phyloP scores from a whole-genome alignment of 2,329 filamentous ascomycete genomes.

The Zalaria sp. region DNA sequence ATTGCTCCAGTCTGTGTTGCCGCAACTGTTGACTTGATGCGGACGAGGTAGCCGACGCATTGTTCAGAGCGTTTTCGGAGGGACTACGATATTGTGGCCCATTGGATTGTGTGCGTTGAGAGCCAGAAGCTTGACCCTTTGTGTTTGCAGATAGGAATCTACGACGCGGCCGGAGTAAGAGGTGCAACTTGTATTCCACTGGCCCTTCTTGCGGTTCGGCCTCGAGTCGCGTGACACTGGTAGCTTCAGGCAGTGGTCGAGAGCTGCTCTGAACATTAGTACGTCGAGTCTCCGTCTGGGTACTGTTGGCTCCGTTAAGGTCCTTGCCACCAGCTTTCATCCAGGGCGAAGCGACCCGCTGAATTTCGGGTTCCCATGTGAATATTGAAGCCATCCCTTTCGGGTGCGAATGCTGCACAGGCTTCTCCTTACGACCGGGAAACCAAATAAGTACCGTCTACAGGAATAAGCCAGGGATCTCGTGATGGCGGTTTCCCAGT shows the following conservation, averaged over 20 bases:
- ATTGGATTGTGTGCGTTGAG: slow-evolving; percentile 17
- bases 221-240: slow-evolving; percentile 55
- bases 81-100: slow-evolving; percentile 14
- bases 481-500: too few species aligned
- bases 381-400: slow-evolving; percentile 81
- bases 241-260: slow-evolving; percentile 12
- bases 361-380: slow-evolving; percentile 80
- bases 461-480: too few species aligned
- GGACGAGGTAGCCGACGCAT: slow-evolving; percentile 21
- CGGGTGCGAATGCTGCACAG: neutral
- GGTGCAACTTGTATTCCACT: slow-evolving; percentile 90
- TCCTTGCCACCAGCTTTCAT: slow-evolving; percentile 20
- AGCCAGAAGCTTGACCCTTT: slow-evolving; percentile 34
- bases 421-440: too few species aligned
- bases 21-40: slow-evolving; percentile 52
- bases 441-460: too few species aligned
- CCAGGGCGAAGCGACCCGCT: slow-evolving; percentile 85
- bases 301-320: neutral
- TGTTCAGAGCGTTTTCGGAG: slow-evolving; percentile 15
- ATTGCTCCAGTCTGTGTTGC: slow-evolving; percentile 72
- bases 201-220: slow-evolving; percentile 89
- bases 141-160: slow-evolving; percentile 63
- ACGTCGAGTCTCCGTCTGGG: neutral
- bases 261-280: neutral
- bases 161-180: slow-evolving; percentile 66